phyloP scores from a whole-genome alignment of 129 eudicot species.

The Scalesia atractyloides region DNA sequence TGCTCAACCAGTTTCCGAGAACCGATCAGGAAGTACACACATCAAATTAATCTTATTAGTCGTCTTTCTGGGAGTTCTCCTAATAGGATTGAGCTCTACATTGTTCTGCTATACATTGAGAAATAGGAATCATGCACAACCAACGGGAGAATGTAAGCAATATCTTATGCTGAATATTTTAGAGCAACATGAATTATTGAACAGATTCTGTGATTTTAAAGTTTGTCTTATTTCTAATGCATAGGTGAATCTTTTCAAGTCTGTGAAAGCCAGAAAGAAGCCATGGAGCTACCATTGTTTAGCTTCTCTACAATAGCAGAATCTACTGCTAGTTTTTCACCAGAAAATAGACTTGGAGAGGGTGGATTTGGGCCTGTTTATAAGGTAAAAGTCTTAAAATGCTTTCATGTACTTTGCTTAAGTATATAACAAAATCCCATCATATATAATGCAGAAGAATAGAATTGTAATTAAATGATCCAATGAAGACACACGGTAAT shows the following conservation, averaged over 20 bases:
- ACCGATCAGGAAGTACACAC: neutral
- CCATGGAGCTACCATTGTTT: constrained; percentile 33
- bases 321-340: constrained; percentile 28
- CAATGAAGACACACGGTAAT: neutral
- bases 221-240: neutral
- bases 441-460: neutral
- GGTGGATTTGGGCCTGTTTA: constrained; percentile 46
- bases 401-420: neutral
- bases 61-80: constrained; percentile 25
- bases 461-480: neutral
- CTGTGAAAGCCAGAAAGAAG: constrained; percentile 10
- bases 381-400: constrained; percentile 22
- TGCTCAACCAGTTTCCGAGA: constrained; percentile 8
- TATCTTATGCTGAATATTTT: neutral
- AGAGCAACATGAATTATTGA: neutral
- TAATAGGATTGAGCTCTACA: constrained; percentile 18
- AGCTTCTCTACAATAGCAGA: constrained; percentile 26
- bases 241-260: neutral
- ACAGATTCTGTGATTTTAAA: neutral
- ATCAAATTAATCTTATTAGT: constrained; percentile 17
- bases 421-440: neutral
- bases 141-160: constrained; percentile 27
- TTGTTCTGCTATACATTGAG: constrained; percentile 15
- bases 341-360: constrained; percentile 33
- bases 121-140: constrained; percentile 22